Conservation (phyloP, 1,284 basidiomycete species). For the Coniophora puteana region DNA sequence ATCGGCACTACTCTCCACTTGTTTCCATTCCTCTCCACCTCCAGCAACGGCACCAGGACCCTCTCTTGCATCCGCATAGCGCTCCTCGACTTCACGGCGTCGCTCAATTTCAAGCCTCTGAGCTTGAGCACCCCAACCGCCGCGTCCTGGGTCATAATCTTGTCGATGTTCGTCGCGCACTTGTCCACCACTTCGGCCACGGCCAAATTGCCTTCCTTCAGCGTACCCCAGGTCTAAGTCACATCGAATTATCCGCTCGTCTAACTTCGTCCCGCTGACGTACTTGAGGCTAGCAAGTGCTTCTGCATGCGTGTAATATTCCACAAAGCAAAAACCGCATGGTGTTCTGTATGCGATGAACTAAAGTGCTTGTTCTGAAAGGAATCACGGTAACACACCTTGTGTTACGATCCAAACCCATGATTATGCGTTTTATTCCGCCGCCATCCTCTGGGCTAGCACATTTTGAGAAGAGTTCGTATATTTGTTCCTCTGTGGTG, state of each 20-base stretch:
- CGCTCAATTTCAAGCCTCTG: conserved; percentile 76
- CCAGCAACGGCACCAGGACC: conserved; percentile 79
- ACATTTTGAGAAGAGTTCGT: conserved; percentile 95
- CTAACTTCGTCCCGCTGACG: conserved; percentile 97
- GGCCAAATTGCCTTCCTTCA: conserved; percentile 96
- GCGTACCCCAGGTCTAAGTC: conserved; percentile 98
- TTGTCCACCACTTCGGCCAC: conserved; percentile 96
- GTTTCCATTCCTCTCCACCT: conserved; percentile 84
- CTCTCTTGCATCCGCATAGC: conserved; percentile 84
- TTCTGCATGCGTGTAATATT: conserved; percentile 96
- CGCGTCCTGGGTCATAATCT: conserved; percentile 94
- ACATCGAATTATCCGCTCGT: conserved; percentile 97
- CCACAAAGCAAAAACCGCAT: conserved; percentile 99
- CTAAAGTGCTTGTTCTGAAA: too few relatives aligned
- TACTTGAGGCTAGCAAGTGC: conserved; percentile 93
- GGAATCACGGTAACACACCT: conserved; percentile 47
- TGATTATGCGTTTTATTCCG: conserved; percentile 97
- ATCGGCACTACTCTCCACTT: conserved; percentile 40
- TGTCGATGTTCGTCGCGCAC: conserved; percentile 94
- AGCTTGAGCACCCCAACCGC: conserved; percentile 94
- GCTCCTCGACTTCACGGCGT: conserved; percentile 80
- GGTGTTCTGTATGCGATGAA: conserved; percentile 71
- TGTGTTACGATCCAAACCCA: conserved; percentile 96
- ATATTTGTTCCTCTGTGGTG: conserved; percentile 99
- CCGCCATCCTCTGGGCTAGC: conserved; percentile 88